These are phyloP conservation scores for Debaryomycetaceae sp. DNA, from an alignment of 1,139 yeast species.

Conservation along the genomic window DNA sequence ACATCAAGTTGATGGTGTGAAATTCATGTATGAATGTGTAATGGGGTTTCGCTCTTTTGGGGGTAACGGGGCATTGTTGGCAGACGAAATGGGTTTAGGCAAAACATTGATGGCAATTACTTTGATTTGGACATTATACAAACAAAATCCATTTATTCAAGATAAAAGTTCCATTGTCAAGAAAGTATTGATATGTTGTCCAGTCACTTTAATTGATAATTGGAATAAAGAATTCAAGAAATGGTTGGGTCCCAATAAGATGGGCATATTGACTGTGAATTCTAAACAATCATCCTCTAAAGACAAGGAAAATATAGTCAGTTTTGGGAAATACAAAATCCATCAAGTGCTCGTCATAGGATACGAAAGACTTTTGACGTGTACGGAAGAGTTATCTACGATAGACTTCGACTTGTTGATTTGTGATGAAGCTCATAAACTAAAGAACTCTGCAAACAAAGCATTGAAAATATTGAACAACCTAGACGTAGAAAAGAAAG, in stretches of 20 bases:
- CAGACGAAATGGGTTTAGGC: constrained; percentile 98
- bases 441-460: constrained; percentile 70
- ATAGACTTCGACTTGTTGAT: constrained; percentile 67
- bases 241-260: constrained; percentile 74
- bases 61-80: constrained; percentile 79
- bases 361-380: constrained; percentile 71
- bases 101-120: constrained; percentile 87
- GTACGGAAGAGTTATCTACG: constrained; percentile 51
- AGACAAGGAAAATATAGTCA: constrained; percentile 57
- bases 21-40: constrained; percentile 76
- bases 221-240: constrained; percentile 88
- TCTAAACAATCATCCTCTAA: constrained; percentile 42
- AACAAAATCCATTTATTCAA: constrained; percentile 58
- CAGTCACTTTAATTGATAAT: constrained; percentile 82
- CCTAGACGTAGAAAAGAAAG: constrained; percentile 53
- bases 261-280: constrained; percentile 57
- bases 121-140: constrained; percentile 76
- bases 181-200: constrained; percentile 81
- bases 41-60: constrained; percentile 56
- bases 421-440: constrained; percentile 94
- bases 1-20: constrained; percentile 83
- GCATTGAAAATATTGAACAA: constrained; percentile 59
- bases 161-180: constrained; percentile 35
- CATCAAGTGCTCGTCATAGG: constrained; percentile 85
- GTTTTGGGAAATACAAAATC: constrained; percentile 66